phyloP scores from a whole-genome alignment of 345 rosid genomes.

The Syzygium aqueum region DNA sequence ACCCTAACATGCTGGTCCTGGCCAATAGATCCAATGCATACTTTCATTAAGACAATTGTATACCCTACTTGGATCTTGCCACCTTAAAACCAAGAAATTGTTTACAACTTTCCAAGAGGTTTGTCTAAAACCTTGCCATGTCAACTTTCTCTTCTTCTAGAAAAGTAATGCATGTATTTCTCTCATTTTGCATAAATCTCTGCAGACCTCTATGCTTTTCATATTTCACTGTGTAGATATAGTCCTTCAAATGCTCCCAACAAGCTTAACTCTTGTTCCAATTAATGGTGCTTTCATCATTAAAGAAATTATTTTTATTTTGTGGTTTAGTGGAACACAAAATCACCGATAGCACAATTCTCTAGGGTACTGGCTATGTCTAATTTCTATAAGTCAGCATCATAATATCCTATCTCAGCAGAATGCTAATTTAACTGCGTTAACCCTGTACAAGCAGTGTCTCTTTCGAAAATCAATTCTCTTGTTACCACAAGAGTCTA shows the following conservation, averaged over 20 bases:
- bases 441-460: background rate
- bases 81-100: background rate
- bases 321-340: background rate
- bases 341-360: background rate
- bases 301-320: background rate
- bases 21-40: background rate
- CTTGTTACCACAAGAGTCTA: background rate
- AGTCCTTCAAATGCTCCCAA: background rate
- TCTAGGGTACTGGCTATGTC: background rate
- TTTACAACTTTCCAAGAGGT: background rate
- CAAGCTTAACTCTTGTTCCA: background rate
- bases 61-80: background rate
- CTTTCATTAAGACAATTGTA: background rate
- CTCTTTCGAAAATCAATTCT: background rate
- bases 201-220: background rate
- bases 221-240: background rate
- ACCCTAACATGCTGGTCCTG: background rate
- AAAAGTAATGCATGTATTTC: background rate
- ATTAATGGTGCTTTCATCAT: background rate
- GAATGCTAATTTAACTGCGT: background rate
- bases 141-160: background rate
- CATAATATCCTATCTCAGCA: background rate
- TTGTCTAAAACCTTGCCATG: background rate
- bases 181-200: background rate
- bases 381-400: background rate